Evolutionary conservation across 352 stramenopile genomes (phyloP).

Genomic region (Globisporangium barbulae): DNA sequence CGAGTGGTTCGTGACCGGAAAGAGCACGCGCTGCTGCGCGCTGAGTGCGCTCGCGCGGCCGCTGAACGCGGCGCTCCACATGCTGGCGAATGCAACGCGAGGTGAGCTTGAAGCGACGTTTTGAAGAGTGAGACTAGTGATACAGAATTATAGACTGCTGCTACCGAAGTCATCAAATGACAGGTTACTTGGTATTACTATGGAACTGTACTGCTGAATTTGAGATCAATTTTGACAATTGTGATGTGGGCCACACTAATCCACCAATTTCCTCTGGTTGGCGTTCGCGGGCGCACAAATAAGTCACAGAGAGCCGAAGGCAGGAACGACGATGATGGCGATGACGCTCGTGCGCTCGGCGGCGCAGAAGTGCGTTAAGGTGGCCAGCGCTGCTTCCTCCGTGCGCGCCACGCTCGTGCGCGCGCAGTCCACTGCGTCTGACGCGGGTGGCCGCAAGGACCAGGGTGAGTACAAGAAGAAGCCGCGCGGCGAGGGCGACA

Average conservation of each 20-base stretch:
- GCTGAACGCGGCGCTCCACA: constrained; percentile 53
- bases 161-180: too few relatives aligned
- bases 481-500: constrained; percentile 17
- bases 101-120: not conserved
- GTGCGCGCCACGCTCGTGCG: constrained; percentile 14
- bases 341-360: constrained; percentile 44
- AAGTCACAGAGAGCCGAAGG: not conserved
- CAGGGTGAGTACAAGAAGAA: constrained; percentile 17
- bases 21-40: constrained; percentile 46
- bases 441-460: constrained; percentile 7
- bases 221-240: too few relatives aligned
- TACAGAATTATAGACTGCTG: too few relatives aligned
- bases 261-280: not conserved
- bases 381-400: constrained; percentile 20
- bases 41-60: constrained; percentile 31
- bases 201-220: too few relatives aligned
- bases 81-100: constrained; percentile 5
- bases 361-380: constrained; percentile 20
- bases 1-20: constrained; percentile 28
- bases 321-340: constrained; percentile 25
- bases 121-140: not conserved
- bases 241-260: too few relatives aligned
- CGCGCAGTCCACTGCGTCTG: constrained; percentile 11
- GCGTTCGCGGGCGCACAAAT: not conserved
- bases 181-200: too few relatives aligned